Conservation (phyloP, 2,329 filamentous ascomycete species). For the Penicillium sp. region DNA sequence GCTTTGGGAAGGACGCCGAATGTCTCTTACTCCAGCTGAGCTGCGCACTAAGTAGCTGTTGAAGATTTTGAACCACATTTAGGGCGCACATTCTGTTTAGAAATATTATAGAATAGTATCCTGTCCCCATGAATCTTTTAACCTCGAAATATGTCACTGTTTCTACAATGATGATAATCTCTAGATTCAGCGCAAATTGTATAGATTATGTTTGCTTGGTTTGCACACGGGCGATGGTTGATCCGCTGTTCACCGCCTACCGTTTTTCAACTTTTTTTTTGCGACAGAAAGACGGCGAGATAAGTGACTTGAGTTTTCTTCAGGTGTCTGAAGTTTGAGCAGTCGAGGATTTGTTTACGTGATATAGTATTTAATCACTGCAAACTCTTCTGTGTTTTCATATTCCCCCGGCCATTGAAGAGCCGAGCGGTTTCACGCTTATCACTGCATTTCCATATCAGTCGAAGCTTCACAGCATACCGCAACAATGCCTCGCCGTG, state of each 20-base stretch:
- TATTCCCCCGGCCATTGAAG: not conserved
- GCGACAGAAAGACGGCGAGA: conserved; percentile 9
- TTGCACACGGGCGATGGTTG: conserved; percentile 18
- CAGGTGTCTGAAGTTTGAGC: conserved; percentile 10
- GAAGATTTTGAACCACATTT: not conserved
- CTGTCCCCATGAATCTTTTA: not conserved
- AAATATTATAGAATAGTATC: not conserved
- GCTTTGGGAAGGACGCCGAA: not conserved
- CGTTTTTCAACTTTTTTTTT: conserved; percentile 25
- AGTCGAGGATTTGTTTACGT: not conserved
- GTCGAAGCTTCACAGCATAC: conserved; percentile 10
- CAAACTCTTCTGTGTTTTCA: not conserved
- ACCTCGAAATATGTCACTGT: not conserved
- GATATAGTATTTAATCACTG: not conserved
- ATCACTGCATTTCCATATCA: conserved; percentile 13
- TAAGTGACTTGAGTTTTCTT: conserved; percentile 14
- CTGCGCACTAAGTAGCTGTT: not conserved
- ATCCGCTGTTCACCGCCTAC: conserved; percentile 18
- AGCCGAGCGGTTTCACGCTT: conserved; percentile 10
- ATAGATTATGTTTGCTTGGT: conserved; percentile 26
- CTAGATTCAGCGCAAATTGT: not conserved
- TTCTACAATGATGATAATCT: not conserved
- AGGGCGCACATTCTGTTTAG: too few relatives aligned
- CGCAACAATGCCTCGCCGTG: conserved; percentile 66
- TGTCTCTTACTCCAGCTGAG: not conserved